Evolutionary conservation across 345 rosid genomes (phyloP).

Genomic region (Pistacia vera): DNA sequence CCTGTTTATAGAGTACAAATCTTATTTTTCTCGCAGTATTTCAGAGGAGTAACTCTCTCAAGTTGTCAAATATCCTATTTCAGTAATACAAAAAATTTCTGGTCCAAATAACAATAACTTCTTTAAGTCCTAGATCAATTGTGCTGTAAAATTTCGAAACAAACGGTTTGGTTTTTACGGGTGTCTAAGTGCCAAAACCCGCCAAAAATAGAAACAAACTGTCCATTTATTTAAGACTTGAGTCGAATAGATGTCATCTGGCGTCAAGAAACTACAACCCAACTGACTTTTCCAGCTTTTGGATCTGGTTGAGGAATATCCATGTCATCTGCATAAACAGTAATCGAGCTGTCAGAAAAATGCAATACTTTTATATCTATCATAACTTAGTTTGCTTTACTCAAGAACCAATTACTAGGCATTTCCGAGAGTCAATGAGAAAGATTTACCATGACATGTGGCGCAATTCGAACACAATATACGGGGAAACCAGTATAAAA

Average conservation of each 20-base stretch:
- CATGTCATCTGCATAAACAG: slow-evolving; percentile 82
- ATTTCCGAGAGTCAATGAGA: background rate
- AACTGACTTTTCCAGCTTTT: slow-evolving; percentile 47
- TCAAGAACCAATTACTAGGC: background rate
- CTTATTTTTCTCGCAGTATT: slow-evolving; percentile 19
- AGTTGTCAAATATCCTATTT: slow-evolving; percentile 15
- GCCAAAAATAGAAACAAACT: slow-evolving; percentile 24
- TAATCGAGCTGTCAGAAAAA: slow-evolving; percentile 17
- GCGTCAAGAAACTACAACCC: slow-evolving; percentile 48
- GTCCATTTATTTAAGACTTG: slow-evolving; percentile 23
- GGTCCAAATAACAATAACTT: background rate
- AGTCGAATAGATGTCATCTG: slow-evolving; percentile 3
- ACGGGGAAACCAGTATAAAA: slow-evolving; percentile 98
- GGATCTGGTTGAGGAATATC: slow-evolving; percentile 96
- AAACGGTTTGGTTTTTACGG: slow-evolving; percentile 12
- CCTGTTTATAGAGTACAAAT: slow-evolving; percentile 12
- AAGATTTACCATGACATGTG: slow-evolving; percentile 89
- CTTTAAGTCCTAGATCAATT: slow-evolving; percentile 30
- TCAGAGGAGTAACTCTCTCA: slow-evolving; percentile 8
- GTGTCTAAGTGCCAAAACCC: slow-evolving; percentile 25
- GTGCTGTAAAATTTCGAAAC: slow-evolving; percentile 16
- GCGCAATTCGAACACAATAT: slow-evolving; percentile 93
- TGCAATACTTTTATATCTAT: background rate
- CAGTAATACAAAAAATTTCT: slow-evolving; percentile 12
- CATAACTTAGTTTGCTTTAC: background rate